These are phyloP conservation scores for Groenewaldozyma auringiensis DNA, from an alignment of 1,139 yeast species.

Conservation along the genomic window DNA sequence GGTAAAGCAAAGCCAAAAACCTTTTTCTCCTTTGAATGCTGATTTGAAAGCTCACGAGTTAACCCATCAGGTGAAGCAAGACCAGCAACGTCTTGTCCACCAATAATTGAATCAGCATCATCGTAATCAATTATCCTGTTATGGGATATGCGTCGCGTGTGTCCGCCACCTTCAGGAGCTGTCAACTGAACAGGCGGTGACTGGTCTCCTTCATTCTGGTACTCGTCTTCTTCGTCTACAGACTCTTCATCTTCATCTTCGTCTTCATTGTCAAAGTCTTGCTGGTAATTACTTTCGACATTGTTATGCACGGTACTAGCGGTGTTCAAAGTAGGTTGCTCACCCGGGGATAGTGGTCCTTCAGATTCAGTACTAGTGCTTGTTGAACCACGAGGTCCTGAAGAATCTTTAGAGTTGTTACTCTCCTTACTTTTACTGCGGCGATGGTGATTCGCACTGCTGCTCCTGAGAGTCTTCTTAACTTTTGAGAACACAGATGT, in stretches of 20 bases:
- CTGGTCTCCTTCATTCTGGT: background rate
- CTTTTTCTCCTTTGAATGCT: conserved; percentile 10
- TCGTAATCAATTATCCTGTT: conserved; percentile 12
- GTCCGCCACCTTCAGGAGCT: too few relatives aligned
- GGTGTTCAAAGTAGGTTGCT: too few relatives aligned
- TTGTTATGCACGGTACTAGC: too few relatives aligned
- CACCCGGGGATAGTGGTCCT: background rate
- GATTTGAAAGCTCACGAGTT: background rate
- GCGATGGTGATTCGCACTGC: background rate
- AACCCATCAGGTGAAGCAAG: background rate
- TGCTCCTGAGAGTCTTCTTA: background rate
- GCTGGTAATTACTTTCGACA: too few relatives aligned
- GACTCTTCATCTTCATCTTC: background rate
- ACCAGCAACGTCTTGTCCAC: conserved; percentile 18
- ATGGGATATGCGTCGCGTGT: background rate
- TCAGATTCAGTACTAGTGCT: background rate
- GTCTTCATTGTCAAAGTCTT: background rate
- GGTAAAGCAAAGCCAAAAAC: conserved; percentile 29
- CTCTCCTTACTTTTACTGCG: too few relatives aligned
- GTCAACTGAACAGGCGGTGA: too few relatives aligned
- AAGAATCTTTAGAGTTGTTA: too few relatives aligned
- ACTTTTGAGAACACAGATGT: background rate
- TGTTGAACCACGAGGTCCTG: too few relatives aligned
- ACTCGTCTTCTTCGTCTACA: conserved; percentile 2
- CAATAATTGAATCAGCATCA: conserved; percentile 28